Conservation (phyloP, 2,329 filamentous ascomycete genomes). For the Scedosporium apiospermum region DNA sequence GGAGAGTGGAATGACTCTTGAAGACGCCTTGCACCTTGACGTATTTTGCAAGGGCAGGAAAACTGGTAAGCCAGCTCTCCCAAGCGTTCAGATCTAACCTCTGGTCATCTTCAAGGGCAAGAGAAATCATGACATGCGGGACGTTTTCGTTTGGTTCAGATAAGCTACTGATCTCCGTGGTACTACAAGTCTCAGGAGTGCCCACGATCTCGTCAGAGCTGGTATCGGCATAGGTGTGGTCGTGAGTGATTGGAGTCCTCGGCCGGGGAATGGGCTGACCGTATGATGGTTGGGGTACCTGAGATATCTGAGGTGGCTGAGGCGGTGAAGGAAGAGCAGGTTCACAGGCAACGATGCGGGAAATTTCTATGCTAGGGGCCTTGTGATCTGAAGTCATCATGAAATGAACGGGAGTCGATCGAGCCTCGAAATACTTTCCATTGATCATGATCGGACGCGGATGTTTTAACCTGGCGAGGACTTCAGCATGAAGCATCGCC, state of each 20-base stretch:
- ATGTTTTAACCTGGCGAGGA: slow-evolving; percentile 50
- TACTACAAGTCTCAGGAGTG: slow-evolving; percentile 8
- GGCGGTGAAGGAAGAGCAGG: slow-evolving; percentile 27
- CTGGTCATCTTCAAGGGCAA: slow-evolving; percentile 49
- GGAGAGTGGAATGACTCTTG: slow-evolving; percentile 50
- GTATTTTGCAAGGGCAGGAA: slow-evolving; percentile 48
- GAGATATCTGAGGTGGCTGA: background rate
- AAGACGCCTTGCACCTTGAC: slow-evolving; percentile 53
- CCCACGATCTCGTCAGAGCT: slow-evolving; percentile 8
- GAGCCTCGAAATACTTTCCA: slow-evolving; percentile 46
- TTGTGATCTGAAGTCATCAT: slow-evolving; percentile 55
- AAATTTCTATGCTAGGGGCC: slow-evolving; percentile 48
- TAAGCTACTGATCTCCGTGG: slow-evolving; percentile 11
- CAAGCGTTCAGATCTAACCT: slow-evolving; percentile 47
- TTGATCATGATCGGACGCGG: slow-evolving; percentile 48
- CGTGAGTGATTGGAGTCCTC: background rate
- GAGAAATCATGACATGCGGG: slow-evolving; percentile 52
- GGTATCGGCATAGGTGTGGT: slow-evolving; percentile 1
- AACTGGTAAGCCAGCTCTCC: slow-evolving; percentile 46
- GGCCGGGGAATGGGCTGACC: background rate
- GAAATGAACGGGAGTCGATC: slow-evolving; percentile 51
- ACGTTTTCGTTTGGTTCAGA: slow-evolving; percentile 42
- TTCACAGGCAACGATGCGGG: slow-evolving; percentile 25
- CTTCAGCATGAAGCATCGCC: slow-evolving; percentile 51
- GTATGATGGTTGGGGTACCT: background rate